phyloP scores from a whole-genome alignment of 1,139 yeast genomes.

The Scheffersomyces cryptocercus region DNA sequence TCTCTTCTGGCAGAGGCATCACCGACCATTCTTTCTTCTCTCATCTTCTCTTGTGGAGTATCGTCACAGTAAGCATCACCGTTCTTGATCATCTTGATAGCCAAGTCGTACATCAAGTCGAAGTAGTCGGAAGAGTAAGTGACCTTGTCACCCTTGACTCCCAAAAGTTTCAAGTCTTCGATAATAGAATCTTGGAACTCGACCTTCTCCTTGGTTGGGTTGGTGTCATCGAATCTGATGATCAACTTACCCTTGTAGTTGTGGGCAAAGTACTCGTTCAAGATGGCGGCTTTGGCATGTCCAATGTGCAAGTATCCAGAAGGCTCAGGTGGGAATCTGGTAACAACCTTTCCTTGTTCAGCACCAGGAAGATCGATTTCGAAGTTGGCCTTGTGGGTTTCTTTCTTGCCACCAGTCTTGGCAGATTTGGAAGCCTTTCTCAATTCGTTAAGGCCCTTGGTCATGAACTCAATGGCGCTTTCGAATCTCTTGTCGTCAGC shows the following conservation, averaged over 20 bases:
- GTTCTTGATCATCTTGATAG: slow-evolving; percentile 81
- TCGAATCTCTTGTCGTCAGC: slow-evolving; percentile 70
- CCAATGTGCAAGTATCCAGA: slow-evolving; percentile 94
- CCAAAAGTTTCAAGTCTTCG: slow-evolving; percentile 84
- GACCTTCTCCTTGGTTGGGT: slow-evolving; percentile 90
- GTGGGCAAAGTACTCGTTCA: slow-evolving; percentile 94
- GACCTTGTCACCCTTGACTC: slow-evolving; percentile 84
- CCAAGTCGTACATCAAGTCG: slow-evolving; percentile 83
- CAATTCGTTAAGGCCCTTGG: slow-evolving; percentile 69
- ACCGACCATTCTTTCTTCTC: slow-evolving; percentile 98
- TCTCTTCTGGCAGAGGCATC: slow-evolving; percentile 88
- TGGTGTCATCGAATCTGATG: slow-evolving; percentile 95
- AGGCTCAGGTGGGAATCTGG: slow-evolving; percentile 92
- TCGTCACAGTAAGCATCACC: slow-evolving; percentile 98
- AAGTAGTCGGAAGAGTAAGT: slow-evolving; percentile 94
- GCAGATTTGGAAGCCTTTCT: slow-evolving; percentile 67
- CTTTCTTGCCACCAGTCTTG: slow-evolving; percentile 65
- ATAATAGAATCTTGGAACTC: slow-evolving; percentile 92
- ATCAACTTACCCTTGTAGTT: slow-evolving; percentile 92
- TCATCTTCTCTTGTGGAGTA: slow-evolving; percentile 89
- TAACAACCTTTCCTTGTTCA: slow-evolving; percentile 88
- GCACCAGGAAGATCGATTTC: slow-evolving; percentile 93
- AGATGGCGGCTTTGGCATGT: slow-evolving; percentile 95
- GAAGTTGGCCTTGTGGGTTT: slow-evolving; percentile 83
- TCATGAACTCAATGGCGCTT: slow-evolving; percentile 64